Evolutionary conservation across 1,284 basidiomycete species (phyloP), one percentile per base, ranked within the genome.

Genomic region (Rhizoctonia solani): DNA sequence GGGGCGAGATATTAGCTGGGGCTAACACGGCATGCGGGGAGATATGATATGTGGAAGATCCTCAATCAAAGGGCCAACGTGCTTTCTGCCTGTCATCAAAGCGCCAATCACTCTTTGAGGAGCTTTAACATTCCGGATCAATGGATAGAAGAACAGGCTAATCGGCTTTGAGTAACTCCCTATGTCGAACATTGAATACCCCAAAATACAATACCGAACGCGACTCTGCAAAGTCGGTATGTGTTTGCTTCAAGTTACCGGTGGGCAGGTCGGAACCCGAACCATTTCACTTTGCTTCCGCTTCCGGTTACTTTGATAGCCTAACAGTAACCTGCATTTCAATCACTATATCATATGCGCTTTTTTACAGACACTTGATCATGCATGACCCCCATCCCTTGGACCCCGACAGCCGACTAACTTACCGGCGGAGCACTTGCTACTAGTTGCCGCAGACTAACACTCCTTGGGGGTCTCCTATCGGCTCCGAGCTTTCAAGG

Each of bases 51-150:
- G 29, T 59, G 19, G 9, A 6, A 59, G 46, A 30, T 59, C 19
- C 46, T 49, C 44, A 49, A 32, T 11, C 21, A 27, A 47, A 23
- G 30, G 37, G 3, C 16, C 3, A n/a, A n/a, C 37, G 5, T 32
- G 8, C 37, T 32, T 47, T 59, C 56, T 14, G 11, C 3, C 42
- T 30, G 19, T 59, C 56, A 59, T 59, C 56, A 23, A 41, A 47
- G 23, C 13, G 13, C 13, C 44, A 9, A 39, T 8, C 37, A 39
- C 16, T 8, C 9, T 39, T 39, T 16, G n/a, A 11, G 21, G 44
- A 9, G n/a, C 19, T 19, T 19, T 8, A 16, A 8, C 21, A 46
- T 46, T 46, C 9, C 44, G 44, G 44, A 46, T 46, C 44, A 46
- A 46, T 11, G 44, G 44, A 16, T 16, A 8, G 9, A 6, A 5